Evolutionary conservation across 2,329 filamentous ascomycete species (phyloP).

Genomic region (Cytospora schulzeri): DNA sequence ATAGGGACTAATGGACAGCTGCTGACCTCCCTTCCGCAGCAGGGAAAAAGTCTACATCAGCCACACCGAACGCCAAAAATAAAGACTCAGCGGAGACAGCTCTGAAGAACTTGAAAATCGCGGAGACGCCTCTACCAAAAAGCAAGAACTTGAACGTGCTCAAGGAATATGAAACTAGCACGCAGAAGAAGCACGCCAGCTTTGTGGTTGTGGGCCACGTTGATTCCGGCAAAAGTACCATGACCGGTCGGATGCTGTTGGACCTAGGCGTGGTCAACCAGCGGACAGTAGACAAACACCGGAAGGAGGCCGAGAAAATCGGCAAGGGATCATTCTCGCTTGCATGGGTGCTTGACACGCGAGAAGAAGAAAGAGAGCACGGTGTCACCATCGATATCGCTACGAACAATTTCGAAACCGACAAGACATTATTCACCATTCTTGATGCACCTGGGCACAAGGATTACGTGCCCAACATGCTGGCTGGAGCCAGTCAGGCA

Average conservation of each 20-base stretch:
- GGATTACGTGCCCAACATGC: slow-evolving; percentile 99
- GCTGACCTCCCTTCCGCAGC: slow-evolving; percentile 55
- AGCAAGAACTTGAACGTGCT: slow-evolving; percentile 85
- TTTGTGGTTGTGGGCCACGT: slow-evolving; percentile 98
- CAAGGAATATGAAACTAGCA: slow-evolving; percentile 74
- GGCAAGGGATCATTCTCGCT: slow-evolving; percentile 95
- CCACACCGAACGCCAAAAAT: slow-evolving; percentile 41
- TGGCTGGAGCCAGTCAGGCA: slow-evolving; percentile 91
- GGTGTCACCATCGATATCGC: slow-evolving; percentile 98
- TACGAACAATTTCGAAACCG: slow-evolving; percentile 90
- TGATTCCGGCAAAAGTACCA: slow-evolving; percentile 94
- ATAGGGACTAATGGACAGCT: slow-evolving; percentile 47
- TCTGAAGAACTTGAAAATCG: slow-evolving; percentile 44
- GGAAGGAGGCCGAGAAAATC: slow-evolving; percentile 84
- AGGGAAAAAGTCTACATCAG: slow-evolving; percentile 48
- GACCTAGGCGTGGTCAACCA: slow-evolving; percentile 89
- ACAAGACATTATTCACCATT: slow-evolving; percentile 85
- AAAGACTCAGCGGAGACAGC: slow-evolving; percentile 41
- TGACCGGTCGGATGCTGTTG: slow-evolving; percentile 92
- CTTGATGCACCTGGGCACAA: slow-evolving; percentile 92
- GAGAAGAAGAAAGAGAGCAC: slow-evolving; percentile 81
- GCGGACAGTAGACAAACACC: slow-evolving; percentile 83
- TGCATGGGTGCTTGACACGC: slow-evolving; percentile 95
- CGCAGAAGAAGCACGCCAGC: slow-evolving; percentile 78
- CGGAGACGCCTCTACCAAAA: slow-evolving; percentile 59